A percentile compares a stretch with the other conserved stretches of the same genome.
phyloP scores from a whole-genome alignment of 2,329 filamentous ascomycete species.

The Aspergillus versicolor region DNA sequence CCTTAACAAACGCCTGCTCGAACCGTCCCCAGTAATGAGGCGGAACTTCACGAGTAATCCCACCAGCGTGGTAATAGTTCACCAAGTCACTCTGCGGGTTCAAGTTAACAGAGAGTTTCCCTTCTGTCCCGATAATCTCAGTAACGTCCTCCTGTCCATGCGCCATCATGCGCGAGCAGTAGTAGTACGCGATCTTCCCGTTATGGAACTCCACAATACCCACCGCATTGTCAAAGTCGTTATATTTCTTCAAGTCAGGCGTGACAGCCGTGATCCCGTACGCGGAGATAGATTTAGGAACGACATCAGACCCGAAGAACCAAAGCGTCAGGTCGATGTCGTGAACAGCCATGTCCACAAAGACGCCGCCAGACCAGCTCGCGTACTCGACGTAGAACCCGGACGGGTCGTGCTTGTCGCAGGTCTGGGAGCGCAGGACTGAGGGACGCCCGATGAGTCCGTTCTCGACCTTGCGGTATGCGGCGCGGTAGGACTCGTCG shows the following conservation, averaged over 20 bases:
- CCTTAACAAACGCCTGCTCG: constrained; percentile 62
- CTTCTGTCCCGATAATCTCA: constrained; percentile 66
- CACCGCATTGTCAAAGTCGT: constrained; percentile 62
- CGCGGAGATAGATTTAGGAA: constrained; percentile 57
- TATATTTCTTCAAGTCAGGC: constrained; percentile 56
- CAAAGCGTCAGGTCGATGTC: constrained; percentile 66
- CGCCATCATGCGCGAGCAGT: constrained; percentile 65
- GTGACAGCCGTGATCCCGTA: constrained; percentile 60
- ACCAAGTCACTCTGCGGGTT: constrained; percentile 59
- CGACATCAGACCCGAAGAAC: constrained; percentile 58
- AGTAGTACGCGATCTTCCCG: constrained; percentile 64
- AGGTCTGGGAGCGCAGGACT: constrained; percentile 65
- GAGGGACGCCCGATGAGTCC: constrained; percentile 61
- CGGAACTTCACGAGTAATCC: constrained; percentile 61
- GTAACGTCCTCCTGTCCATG: constrained; percentile 67
- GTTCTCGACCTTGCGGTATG: constrained; percentile 52
- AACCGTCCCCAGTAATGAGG: constrained; percentile 65
- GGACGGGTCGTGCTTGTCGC: constrained; percentile 63
- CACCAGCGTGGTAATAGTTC: constrained; percentile 53
- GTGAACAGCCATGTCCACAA: constrained; percentile 70
- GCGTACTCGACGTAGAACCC: constrained; percentile 70
- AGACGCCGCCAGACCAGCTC: constrained; percentile 65
- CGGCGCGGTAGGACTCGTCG: constrained; percentile 64
- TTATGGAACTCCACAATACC: constrained; percentile 67
- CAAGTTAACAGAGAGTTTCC: constrained; percentile 62